Conservation (phyloP, 768 basidiomycete genomes). For the Tulasnella sp. region DNA sequence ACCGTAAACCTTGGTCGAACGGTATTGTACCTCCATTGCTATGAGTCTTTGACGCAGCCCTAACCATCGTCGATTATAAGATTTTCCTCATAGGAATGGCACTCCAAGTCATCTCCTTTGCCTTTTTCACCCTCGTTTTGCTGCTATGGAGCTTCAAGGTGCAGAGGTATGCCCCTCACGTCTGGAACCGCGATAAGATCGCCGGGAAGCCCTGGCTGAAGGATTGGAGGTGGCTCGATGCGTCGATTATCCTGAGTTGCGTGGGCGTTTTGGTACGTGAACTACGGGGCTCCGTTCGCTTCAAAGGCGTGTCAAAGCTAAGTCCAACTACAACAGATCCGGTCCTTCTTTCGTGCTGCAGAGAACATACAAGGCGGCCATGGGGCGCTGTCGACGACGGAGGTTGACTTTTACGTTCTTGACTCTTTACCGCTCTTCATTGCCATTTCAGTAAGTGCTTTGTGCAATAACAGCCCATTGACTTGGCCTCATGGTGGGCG, state of each 20-base stretch:
- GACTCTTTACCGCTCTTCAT: constrained; percentile 57
- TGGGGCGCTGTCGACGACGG: constrained; percentile 45
- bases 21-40: constrained; percentile 23
- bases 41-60: neutral
- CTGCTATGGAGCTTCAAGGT: constrained; percentile 23
- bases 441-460: constrained; percentile 42
- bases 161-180: constrained; percentile 29
- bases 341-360: constrained; percentile 46
- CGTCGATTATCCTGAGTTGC: constrained; percentile 42
- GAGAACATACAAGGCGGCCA: constrained; percentile 55
- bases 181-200: constrained; percentile 32
- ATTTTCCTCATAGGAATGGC: constrained; percentile 47
- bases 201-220: constrained; percentile 34
- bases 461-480: neutral
- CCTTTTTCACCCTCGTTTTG: constrained; percentile 17
- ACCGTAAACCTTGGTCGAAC: constrained; percentile 28
- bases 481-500: too few species aligned
- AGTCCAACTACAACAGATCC: constrained; percentile 28
- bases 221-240: constrained; percentile 50
- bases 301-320: neutral
- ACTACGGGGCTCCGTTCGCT: neutral
- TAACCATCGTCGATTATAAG: constrained; percentile 23
- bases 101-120: constrained; percentile 39
- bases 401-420: constrained; percentile 53
- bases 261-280: constrained; percentile 47